Conservation (phyloP, 2,329 filamentous ascomycete species). For the Zasmidium cellare region DNA sequence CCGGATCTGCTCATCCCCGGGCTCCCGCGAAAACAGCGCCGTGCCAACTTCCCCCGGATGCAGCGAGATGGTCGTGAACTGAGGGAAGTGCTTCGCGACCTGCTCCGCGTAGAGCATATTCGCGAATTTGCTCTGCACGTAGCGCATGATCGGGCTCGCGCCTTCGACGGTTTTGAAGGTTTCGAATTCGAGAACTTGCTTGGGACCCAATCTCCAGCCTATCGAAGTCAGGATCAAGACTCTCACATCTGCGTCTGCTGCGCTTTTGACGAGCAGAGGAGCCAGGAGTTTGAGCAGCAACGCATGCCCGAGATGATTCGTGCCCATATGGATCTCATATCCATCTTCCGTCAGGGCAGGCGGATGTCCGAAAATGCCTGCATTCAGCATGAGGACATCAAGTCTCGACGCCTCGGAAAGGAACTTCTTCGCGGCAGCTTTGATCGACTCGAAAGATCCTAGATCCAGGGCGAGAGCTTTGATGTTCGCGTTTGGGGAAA, state of each 20-base stretch:
- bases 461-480: conserved; percentile 45
- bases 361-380: conserved; percentile 43
- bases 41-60: conserved; percentile 52
- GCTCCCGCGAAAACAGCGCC: conserved; percentile 36
- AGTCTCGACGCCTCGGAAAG: conserved; percentile 39
- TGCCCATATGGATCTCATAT: conserved; percentile 54
- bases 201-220: conserved; percentile 9
- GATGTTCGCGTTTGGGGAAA: conserved; percentile 35
- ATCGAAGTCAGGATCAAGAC: conserved; percentile 3
- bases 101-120: conserved; percentile 49
- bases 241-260: conserved; percentile 39
- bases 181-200: conserved; percentile 20
- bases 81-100: conserved; percentile 45
- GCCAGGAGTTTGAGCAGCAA: conserved; percentile 37
- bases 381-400: conserved; percentile 50
- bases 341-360: conserved; percentile 45
- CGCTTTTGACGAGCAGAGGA: conserved; percentile 45
- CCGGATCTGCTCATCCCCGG: conserved; percentile 19
- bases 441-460: conserved; percentile 42
- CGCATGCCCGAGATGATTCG: conserved; percentile 54
- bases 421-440: conserved; percentile 41
- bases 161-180: conserved; percentile 25
- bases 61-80: conserved; percentile 43
- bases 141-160: conserved; percentile 32
- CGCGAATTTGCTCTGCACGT: conserved; percentile 51